A percentile compares a stretch with the other conserved stretches of the same genome.
These are phyloP conservation scores for Boechera stricta DNA, from an alignment of 345 rosid species.

Conservation along the genomic window DNA sequence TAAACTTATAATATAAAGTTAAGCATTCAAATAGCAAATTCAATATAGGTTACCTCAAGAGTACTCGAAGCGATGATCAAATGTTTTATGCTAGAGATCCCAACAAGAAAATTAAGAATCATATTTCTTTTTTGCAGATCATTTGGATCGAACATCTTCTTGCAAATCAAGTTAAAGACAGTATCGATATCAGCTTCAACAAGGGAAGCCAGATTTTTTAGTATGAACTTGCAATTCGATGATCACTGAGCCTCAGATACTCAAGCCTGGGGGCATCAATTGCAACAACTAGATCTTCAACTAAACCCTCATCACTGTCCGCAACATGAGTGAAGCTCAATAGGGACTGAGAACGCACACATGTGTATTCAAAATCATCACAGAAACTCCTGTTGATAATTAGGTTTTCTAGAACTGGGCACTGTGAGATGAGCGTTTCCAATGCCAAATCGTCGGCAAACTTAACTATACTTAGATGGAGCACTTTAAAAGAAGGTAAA, in stretches of 20 bases:
- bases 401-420: slow-evolving; percentile 11
- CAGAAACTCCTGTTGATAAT: not conserved
- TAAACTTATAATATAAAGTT: not conserved
- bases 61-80: not conserved
- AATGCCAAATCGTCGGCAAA: not conserved
- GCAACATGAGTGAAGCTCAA: slow-evolving; percentile 8
- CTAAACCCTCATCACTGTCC: not conserved
- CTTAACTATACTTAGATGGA: not conserved
- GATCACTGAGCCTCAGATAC: not conserved
- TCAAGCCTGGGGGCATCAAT: slow-evolving; percentile 27
- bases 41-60: slow-evolving; percentile 18
- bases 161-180: not conserved
- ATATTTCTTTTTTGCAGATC: slow-evolving; percentile 20
- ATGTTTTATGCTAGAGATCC: not conserved
- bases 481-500: slow-evolving; percentile 15
- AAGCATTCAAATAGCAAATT: not conserved
- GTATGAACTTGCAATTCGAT: not conserved
- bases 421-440: slow-evolving; percentile 20
- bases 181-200: slow-evolving; percentile 4
- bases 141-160: not conserved
- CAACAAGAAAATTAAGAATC: slow-evolving; percentile 1
- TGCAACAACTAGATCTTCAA: not conserved
- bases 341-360: slow-evolving; percentile 29
- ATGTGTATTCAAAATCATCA: not conserved
- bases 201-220: slow-evolving; percentile 1